Conservation (phyloP, 176 grass and related monocot genomes). For the Carex parvula region DNA sequence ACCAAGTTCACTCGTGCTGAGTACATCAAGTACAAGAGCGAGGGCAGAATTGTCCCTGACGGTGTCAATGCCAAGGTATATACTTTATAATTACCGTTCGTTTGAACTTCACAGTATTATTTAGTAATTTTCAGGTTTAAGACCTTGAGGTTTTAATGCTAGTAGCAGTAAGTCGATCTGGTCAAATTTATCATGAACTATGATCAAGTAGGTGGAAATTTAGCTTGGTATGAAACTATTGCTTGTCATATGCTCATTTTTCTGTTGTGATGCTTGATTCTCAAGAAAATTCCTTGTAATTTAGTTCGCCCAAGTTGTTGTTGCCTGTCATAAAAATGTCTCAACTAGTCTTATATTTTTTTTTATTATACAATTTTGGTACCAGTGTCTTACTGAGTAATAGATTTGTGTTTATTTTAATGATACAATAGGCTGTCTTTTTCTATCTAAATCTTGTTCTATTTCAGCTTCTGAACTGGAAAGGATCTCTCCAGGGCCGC, state of each 20-base stretch:
- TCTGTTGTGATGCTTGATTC: background rate
- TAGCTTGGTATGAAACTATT: background rate
- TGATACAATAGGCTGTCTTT: background rate
- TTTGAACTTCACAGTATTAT: background rate
- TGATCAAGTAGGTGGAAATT: background rate
- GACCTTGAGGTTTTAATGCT: background rate
- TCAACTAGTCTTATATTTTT: too few relatives aligned
- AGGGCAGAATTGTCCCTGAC: conserved; percentile 54
- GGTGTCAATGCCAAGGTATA: conserved; percentile 73
- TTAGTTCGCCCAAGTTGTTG: background rate
- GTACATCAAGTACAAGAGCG: conserved; percentile 69
- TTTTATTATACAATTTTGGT: too few relatives aligned
- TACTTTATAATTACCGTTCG: background rate
- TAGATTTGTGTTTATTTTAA: background rate
- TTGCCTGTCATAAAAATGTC: background rate
- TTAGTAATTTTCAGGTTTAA: background rate
- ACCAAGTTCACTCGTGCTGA: conserved; percentile 74
- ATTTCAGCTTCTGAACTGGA: conserved; percentile 25
- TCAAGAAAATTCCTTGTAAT: background rate
- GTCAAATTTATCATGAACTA: background rate
- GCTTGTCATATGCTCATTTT: background rate
- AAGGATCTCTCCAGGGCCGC: background rate
- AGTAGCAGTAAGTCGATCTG: background rate
- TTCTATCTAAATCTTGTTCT: background rate
- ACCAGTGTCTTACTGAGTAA: too few relatives aligned